Evolutionary conservation across 2,329 filamentous ascomycete genomes (phyloP).

Genomic region (Phyllosticta citribraziliensis): DNA sequence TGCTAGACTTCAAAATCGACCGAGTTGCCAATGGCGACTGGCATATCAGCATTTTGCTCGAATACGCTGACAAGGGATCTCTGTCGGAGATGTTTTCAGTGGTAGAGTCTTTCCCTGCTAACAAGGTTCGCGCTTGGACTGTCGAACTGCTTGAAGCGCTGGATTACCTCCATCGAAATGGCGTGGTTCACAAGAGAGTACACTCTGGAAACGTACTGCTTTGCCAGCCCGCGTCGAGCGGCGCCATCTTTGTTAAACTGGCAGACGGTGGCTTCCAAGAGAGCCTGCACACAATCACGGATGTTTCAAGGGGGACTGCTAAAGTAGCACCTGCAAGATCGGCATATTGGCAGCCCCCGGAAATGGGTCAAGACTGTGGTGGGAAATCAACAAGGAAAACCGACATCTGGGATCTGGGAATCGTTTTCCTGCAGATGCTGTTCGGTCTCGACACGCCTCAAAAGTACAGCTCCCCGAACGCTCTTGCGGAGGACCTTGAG

Average conservation of each 20-base stretch:
- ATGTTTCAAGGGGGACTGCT: slow-evolving; percentile 40
- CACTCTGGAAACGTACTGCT: slow-evolving; percentile 73
- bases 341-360: slow-evolving; percentile 74
- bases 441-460: slow-evolving; percentile 71
- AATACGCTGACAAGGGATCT: slow-evolving; percentile 72
- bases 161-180: slow-evolving; percentile 76
- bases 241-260: slow-evolving; percentile 60
- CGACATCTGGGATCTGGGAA: slow-evolving; percentile 90
- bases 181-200: slow-evolving; percentile 73
- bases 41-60: slow-evolving; percentile 65
- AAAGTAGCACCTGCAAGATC: slow-evolving; percentile 57
- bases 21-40: slow-evolving; percentile 43
- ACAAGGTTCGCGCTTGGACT: slow-evolving; percentile 80
- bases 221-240: slow-evolving; percentile 57
- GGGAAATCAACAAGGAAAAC: slow-evolving; percentile 55
- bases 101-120: slow-evolving; percentile 61
- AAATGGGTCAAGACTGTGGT: slow-evolving; percentile 54
- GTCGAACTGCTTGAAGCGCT: slow-evolving; percentile 82
- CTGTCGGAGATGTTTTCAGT: slow-evolving; percentile 74
- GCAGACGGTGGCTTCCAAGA: slow-evolving; percentile 64
- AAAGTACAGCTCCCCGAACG: slow-evolving; percentile 69
- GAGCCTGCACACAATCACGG: slow-evolving; percentile 53
- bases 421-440: slow-evolving; percentile 87
- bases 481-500: slow-evolving; percentile 59
- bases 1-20: slow-evolving; percentile 72